Percentiles rank a stretch among this genome's conserved stretches.
These are phyloP conservation scores for Epichloe festucae DNA, from an alignment of 2,329 filamentous ascomycete genomes.

Conservation along the genomic window DNA sequence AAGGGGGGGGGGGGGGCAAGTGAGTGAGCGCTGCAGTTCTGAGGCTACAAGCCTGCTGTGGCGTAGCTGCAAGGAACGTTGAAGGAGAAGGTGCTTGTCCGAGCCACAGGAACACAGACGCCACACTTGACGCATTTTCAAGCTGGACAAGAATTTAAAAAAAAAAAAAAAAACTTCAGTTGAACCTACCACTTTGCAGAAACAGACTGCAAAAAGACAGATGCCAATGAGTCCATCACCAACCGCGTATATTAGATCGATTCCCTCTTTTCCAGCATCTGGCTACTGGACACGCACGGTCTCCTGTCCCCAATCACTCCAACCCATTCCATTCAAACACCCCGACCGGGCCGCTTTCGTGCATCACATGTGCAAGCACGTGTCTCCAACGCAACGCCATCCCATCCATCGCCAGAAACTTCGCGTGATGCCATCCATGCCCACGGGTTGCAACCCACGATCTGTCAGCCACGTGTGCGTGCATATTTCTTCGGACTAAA, in stretches of 20 bases:
- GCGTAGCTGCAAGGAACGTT: background rate
- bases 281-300: too few species aligned
- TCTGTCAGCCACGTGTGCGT: background rate
- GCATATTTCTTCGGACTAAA: too few species aligned
- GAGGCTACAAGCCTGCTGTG: background rate
- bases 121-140: background rate
- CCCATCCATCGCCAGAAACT: background rate
- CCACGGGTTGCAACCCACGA: background rate
- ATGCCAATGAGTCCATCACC: too few species aligned
- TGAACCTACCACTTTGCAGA: too few species aligned
- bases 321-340: too few species aligned
- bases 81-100: background rate
- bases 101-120: background rate
- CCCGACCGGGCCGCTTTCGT: background rate
- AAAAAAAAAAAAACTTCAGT: too few species aligned
- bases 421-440: background rate
- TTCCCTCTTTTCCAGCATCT: too few species aligned
- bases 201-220: too few species aligned
- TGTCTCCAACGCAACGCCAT: background rate
- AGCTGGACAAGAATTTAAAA: background rate
- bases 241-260: too few species aligned
- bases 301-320: too few species aligned
- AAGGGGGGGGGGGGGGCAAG: background rate
- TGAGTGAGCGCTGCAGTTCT: background rate
- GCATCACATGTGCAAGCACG: background rate